Base-by-base conservation (phyloP, 306 rosid species). In the Oxytropis ochrocephala region DNA sequence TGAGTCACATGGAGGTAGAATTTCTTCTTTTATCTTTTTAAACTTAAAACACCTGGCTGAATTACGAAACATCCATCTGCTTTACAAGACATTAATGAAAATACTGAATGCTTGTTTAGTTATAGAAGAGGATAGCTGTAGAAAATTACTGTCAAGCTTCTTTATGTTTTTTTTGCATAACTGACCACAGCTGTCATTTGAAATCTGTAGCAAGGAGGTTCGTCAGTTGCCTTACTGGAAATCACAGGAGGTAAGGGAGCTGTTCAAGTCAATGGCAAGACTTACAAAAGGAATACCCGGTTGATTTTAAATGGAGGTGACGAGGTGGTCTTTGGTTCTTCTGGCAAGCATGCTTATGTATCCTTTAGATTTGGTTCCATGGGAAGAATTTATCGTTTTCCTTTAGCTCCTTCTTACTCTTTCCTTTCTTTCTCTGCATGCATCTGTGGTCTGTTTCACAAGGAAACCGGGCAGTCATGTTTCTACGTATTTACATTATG, bases 291-390 rank as follows among this genome's bases (percentile, higher is more conserved):
- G 81, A 80, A 64, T 73, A 72, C 90, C 41, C 61, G 82, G 10
- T 64, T 86, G 19, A 77, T 73, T 67, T 77, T 93, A 54, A 88
- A 42, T 36, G 96, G 90, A 76, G 98, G 98, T 2, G 98, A 93
- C 65, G 98, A 93, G 83, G 85, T 90, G 64, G 89, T 90, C 64
- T 93, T 93, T 64, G 76, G 85, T 69, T 64, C 84, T 41, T 72
- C 85, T n/a, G 88, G 88, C 75, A 93, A 77, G 65, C 89, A 90
- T 80, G 85, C 93, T 67, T 93, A 93, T 67, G 98, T 93, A 93
- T 93, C 98, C 96, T 92, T 80, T 60, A 9, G 32, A 46, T 7
- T 47, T 55, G 61, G 14, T 75, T 29, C 11, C 11, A 12, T 36
- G 10, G 36, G 53, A 73, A 50, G 74, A 47, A 48, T 62, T 57